A percentile compares a stretch with the other conserved stretches of the same genome.
phyloP scores from a whole-genome alignment of 2,329 filamentous ascomycete genomes.

The Ophiosphaerella narmari region DNA sequence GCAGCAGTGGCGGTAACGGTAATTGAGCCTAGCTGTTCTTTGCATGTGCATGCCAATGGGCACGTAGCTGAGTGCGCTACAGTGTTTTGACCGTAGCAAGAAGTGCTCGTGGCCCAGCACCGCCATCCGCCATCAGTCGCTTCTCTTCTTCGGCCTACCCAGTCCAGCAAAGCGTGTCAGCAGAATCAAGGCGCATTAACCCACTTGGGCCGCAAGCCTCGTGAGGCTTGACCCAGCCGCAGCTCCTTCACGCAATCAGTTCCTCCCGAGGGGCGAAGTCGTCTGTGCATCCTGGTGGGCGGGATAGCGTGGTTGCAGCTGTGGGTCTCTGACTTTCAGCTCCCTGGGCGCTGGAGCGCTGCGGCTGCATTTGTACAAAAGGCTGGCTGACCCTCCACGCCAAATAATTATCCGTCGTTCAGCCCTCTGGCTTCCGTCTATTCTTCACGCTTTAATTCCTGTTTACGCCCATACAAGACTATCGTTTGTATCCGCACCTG shows the following conservation, averaged over 20 bases:
- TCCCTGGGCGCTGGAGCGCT: background rate
- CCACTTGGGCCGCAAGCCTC: background rate
- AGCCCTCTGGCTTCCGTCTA: background rate
- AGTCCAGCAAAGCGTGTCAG: background rate
- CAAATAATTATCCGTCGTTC: background rate
- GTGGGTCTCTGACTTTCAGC: constrained; percentile 8
- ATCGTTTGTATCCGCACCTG: background rate
- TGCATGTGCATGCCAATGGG: too few relatives aligned
- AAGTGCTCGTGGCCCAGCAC: background rate
- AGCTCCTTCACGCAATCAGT: background rate
- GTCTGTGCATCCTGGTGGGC: background rate
- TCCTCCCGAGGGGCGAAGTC: constrained; percentile 5
- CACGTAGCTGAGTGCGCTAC: too few relatives aligned
- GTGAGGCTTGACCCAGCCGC: constrained; percentile 7
- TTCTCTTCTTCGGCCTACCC: background rate
- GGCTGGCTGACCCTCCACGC: constrained; percentile 2
- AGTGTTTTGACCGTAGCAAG: too few relatives aligned
- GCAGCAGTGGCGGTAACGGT: too few relatives aligned
- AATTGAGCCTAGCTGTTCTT: too few relatives aligned
- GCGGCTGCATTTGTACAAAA: constrained; percentile 3
- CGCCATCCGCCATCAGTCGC: background rate
- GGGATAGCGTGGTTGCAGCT: background rate
- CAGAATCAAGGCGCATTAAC: background rate
- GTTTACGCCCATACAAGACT: background rate
- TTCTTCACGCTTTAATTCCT: background rate